phyloP scores from a whole-genome alignment of 345 rosid species.

The Hypericum perforatum region DNA sequence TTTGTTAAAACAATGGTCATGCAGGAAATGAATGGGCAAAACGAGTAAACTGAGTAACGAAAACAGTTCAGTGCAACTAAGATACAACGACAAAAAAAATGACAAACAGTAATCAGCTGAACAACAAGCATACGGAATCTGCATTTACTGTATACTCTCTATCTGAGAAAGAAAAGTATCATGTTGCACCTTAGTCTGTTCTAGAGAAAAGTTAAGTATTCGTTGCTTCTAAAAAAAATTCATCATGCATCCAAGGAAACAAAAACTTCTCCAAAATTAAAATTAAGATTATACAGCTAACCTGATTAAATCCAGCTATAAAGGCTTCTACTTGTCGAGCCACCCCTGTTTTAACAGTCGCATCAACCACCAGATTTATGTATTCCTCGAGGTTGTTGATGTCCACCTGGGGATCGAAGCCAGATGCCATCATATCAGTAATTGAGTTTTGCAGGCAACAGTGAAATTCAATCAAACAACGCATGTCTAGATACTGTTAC shows the following conservation, averaged over 20 bases:
- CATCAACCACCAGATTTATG: slow-evolving; percentile 75
- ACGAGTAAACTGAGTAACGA: not conserved
- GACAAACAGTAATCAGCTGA: too few species aligned
- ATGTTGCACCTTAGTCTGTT: too few species aligned
- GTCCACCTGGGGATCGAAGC: slow-evolving; percentile 67
- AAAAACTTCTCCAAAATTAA: too few species aligned
- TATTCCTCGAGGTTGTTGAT: slow-evolving; percentile 76
- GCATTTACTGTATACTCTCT: too few species aligned
- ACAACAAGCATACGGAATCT: too few species aligned
- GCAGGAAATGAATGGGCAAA: not conserved
- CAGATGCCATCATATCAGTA: not conserved
- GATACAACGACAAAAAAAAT: too few species aligned
- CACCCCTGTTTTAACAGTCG: slow-evolving; percentile 80
- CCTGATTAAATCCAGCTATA: slow-evolving; percentile 96
- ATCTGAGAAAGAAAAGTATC: too few species aligned
- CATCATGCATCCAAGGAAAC: too few species aligned
- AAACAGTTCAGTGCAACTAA: not conserved
- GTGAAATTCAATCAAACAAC: not conserved
- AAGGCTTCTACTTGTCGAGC: slow-evolving; percentile 83
- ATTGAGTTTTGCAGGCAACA: not conserved
- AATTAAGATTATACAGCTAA: slow-evolving; percentile 5
- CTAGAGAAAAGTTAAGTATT: too few species aligned
- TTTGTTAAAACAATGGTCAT: not conserved
- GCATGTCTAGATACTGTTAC: not conserved
- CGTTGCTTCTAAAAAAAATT: too few species aligned